These are phyloP conservation scores for Claviceps purpurea DNA, from an alignment of 2,329 filamentous ascomycete genomes.

Conservation along the genomic window DNA sequence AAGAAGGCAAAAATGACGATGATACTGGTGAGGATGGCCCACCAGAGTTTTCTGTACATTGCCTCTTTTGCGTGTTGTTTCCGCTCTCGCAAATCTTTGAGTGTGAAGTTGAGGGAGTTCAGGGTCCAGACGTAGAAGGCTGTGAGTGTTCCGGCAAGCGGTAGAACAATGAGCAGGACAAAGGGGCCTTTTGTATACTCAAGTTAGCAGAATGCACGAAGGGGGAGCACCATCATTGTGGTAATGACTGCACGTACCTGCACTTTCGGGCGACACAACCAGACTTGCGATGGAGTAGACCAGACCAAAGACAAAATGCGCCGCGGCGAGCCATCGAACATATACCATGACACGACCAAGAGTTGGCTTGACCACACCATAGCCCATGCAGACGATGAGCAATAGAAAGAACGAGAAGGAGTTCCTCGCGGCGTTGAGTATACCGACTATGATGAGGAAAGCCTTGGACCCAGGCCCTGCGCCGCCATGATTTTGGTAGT, in stretches of 20 bases:
- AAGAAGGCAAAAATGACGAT: slow-evolving; percentile 96
- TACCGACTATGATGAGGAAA: slow-evolving; percentile 78
- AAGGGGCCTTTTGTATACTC: slow-evolving; percentile 50
- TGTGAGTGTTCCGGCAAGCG: slow-evolving; percentile 80
- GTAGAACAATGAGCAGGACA: slow-evolving; percentile 84
- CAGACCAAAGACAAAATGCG: slow-evolving; percentile 88
- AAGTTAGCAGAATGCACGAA: slow-evolving; percentile 9
- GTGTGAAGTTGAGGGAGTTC: slow-evolving; percentile 85
- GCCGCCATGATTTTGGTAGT: slow-evolving; percentile 85
- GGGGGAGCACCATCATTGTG: not conserved
- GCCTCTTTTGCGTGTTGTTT: slow-evolving; percentile 85
- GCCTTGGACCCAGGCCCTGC: slow-evolving; percentile 72
- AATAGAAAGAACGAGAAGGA: slow-evolving; percentile 98
- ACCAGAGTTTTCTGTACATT: slow-evolving; percentile 99
- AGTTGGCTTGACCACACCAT: slow-evolving; percentile 90
- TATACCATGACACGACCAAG: slow-evolving; percentile 90
- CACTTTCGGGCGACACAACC: slow-evolving; percentile 76
- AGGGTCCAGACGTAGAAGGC: slow-evolving; percentile 98
- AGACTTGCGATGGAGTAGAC: slow-evolving; percentile 87
- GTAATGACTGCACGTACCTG: slow-evolving; percentile 32
- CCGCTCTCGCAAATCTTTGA: slow-evolving; percentile 89
- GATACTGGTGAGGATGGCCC: slow-evolving; percentile 86
- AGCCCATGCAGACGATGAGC: slow-evolving; percentile 98
- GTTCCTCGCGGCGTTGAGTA: slow-evolving; percentile 86
- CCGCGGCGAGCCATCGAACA: slow-evolving; percentile 78